A percentile compares a stretch with the other conserved stretches of the same genome.
phyloP scores from a whole-genome alignment of 2,329 filamentous ascomycete genomes.

The Penicillium sp. region DNA sequence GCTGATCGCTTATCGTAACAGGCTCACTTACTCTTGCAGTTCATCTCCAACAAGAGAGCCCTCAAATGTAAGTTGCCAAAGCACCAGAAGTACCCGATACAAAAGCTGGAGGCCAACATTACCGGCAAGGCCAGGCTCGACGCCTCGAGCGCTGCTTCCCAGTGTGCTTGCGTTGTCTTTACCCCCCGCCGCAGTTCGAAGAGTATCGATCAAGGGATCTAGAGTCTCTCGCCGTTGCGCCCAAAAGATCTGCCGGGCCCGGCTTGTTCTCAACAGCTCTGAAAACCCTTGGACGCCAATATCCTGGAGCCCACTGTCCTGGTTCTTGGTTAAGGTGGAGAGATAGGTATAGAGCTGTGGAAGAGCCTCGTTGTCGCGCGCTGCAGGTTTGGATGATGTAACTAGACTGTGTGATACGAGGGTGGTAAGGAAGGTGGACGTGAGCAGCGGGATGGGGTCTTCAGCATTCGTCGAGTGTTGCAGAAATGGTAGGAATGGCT shows the following conservation, averaged over 20 bases:
- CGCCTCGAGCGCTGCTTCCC: slow-evolving; percentile 61
- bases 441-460: slow-evolving; percentile 84
- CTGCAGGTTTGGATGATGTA: slow-evolving; percentile 58
- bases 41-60: slow-evolving; percentile 68
- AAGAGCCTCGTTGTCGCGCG: slow-evolving; percentile 71
- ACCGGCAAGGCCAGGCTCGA: slow-evolving; percentile 63
- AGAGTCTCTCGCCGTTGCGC: slow-evolving; percentile 82
- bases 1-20: background rate
- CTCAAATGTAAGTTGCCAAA: slow-evolving; percentile 98
- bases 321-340: slow-evolving; percentile 75
- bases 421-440: slow-evolving; percentile 79
- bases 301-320: slow-evolving; percentile 88
- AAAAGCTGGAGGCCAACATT: slow-evolving; percentile 89
- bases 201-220: slow-evolving; percentile 75
- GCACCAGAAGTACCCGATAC: slow-evolving; percentile 86
- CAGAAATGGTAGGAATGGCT: slow-evolving; percentile 80
- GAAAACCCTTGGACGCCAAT: slow-evolving; percentile 94
- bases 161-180: slow-evolving; percentile 65
- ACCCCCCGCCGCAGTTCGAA: slow-evolving; percentile 70
- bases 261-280: slow-evolving; percentile 71
- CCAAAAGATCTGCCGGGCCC: slow-evolving; percentile 84
- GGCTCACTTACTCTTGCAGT: slow-evolving; percentile 57
- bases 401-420: slow-evolving; percentile 67
- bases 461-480: slow-evolving; percentile 79
- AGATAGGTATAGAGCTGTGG: slow-evolving; percentile 84